phyloP scores from a whole-genome alignment of 1,284 basidiomycete genomes.

The Hemileia vastatrix region DNA sequence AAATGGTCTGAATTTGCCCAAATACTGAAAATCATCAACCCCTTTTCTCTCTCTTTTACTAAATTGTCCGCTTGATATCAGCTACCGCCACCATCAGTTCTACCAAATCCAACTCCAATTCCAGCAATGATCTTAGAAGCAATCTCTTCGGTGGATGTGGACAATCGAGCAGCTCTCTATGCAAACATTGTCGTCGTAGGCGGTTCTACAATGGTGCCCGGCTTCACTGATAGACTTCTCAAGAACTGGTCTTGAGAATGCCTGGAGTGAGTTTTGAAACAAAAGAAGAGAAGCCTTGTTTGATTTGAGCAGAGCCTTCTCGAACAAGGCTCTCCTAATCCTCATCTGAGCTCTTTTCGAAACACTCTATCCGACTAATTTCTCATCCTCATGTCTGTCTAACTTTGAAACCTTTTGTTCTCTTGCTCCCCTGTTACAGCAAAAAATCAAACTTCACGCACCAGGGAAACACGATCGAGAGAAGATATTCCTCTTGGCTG shows the following conservation, averaged over 20 bases:
- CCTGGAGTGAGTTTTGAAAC: slow-evolving; percentile 26
- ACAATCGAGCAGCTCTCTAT: slow-evolving; percentile 35
- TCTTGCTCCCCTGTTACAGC: slow-evolving; percentile 14
- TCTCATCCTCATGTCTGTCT: background rate
- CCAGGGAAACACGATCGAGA: slow-evolving; percentile 41
- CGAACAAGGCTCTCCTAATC: no score
- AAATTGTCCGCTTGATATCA: background rate
- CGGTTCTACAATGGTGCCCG: slow-evolving; percentile 34
- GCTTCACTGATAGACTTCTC: slow-evolving; percentile 38
- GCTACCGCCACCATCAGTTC: background rate
- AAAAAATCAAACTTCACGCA: slow-evolving; percentile 41
- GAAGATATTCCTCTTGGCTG: slow-evolving; percentile 40
- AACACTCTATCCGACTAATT: no score
- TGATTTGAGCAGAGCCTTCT: no score
- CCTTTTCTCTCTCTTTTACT: no score
- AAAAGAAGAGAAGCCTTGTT: no score
- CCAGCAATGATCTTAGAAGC: slow-evolving; percentile 32
- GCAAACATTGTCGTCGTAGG: slow-evolving; percentile 43
- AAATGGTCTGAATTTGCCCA: no score
- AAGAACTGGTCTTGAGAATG: slow-evolving; percentile 35
- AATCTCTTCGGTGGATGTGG: slow-evolving; percentile 39
- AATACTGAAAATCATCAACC: no score
- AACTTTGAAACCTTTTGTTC: background rate
- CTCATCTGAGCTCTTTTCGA: no score
- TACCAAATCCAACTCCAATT: background rate